Evolutionary conservation across 495 filamentous ascomycete genomes (phyloP), one percentile per base, ranked within the genome.

Genomic region (Trichoderma asperelloides): DNA sequence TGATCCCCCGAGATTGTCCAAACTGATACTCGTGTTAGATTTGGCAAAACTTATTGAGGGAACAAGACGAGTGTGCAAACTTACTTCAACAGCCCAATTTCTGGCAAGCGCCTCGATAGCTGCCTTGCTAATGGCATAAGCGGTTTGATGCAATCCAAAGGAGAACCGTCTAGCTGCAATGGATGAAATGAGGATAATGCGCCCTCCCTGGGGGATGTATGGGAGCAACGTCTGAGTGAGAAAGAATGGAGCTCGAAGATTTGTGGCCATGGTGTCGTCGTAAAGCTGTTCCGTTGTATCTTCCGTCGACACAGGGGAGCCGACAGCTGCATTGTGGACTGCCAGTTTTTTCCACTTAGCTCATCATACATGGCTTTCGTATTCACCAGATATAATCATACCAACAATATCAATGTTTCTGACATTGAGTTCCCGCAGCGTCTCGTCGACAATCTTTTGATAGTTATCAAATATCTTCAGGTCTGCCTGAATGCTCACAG

Each of bases 201-300:
- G 81, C 64, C 86, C 87, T 55, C 85, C 85, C 51, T 85, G 78
- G 68, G 78, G 76, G 73, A 87, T 78, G 75, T 89, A 79, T 76
- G 83, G 84, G 75, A 86, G 87, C 8, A 84, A 88, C 77, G 88
- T 82, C 74, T 87, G 85, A 65, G 86, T 88, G 62, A 91, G 87
- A 79, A 93, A 92, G 83, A 93, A 93, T 77, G 94, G 91, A 2
- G 85, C 91, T 1, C 89, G 85, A 5, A 85, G 85, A 78, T 96
- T 96, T 67, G 93, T 76, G 75, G 85, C 85, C 79, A 94, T 91
- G 65, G 93, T 87, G 49, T 83, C 80, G 77, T 94, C 90, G 80
- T 88, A 93, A 70, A 89, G 86, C 70, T 87, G 88, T 63, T 86
- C 81, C 1, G 90, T 92, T 43, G 92, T 86, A 68, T 94, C 89